Percentiles rank a stretch among this genome's conserved stretches.
phyloP scores from a whole-genome alignment of 1,284 basidiomycete species.

The Boletus smithii region DNA sequence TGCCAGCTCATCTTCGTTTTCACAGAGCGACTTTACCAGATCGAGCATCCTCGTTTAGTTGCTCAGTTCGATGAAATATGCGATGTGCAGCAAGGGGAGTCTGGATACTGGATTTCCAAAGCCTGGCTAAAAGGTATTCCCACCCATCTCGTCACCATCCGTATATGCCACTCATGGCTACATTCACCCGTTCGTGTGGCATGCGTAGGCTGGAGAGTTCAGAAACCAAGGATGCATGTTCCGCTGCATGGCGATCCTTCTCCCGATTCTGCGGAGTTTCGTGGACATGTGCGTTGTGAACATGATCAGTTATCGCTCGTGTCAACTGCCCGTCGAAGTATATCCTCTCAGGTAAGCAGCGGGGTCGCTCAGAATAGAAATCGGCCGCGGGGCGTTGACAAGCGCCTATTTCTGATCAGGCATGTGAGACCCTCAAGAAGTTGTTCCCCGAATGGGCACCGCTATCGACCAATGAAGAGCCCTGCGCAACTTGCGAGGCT shows the following conservation, averaged over 20 bases:
- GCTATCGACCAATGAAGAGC: conserved; percentile 45
- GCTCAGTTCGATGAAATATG: conserved; percentile 53
- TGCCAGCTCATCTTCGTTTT: conserved; percentile 9
- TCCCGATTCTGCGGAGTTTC: conserved; percentile 57
- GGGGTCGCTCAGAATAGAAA: conserved; percentile 10
- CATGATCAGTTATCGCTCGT: conserved; percentile 60
- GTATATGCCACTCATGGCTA: conserved; percentile 13
- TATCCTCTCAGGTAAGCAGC: conserved; percentile 52
- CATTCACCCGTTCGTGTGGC: conserved; percentile 11
- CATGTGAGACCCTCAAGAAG: conserved; percentile 48
- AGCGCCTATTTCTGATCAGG: conserved; percentile 40
- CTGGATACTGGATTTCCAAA: conserved; percentile 74
- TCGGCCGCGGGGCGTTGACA: conserved; percentile 18
- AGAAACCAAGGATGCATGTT: conserved; percentile 72
- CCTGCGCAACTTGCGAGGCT: conserved; percentile 59
- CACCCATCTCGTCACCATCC: conserved; percentile 9
- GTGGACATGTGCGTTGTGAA: conserved; percentile 61
- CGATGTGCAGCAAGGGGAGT: conserved; percentile 40
- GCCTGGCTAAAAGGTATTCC: conserved; percentile 67
- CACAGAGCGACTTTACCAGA: conserved; percentile 63
- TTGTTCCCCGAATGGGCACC: conserved; percentile 67
- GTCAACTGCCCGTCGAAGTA: conserved; percentile 50
- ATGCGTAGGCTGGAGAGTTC: conserved; percentile 62
- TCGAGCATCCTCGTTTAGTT: conserved; percentile 59
- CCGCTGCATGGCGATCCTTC: conserved; percentile 53